A percentile compares a stretch with the other conserved stretches of the same genome.
Evolutionary conservation across 768 basidiomycete species (phyloP).

Genomic region (Mycena leptocephala): DNA sequence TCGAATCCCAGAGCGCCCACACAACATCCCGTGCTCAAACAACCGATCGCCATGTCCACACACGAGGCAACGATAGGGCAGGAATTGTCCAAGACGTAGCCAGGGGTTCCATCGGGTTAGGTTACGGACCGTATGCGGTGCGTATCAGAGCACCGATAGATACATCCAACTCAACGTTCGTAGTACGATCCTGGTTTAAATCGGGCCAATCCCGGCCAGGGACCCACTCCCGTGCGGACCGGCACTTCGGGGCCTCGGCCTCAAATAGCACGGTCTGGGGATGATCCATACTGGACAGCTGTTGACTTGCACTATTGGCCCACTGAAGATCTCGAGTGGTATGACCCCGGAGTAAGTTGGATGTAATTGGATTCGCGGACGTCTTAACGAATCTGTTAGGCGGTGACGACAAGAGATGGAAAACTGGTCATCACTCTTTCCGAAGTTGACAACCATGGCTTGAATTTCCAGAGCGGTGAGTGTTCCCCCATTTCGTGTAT

Average conservation of each 20-base stretch:
- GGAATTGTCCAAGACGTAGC: slow-evolving; percentile 24
- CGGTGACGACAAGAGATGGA: slow-evolving; percentile 71
- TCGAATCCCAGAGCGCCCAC: neutral
- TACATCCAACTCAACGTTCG: neutral
- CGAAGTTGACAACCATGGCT: slow-evolving; percentile 70
- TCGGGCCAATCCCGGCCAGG: slow-evolving; percentile 61
- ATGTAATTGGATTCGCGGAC: neutral
- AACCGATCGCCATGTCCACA: neutral
- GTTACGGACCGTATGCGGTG: slow-evolving; percentile 30
- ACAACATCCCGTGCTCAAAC: neutral
- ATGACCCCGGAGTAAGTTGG: slow-evolving; percentile 60
- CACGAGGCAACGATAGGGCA: neutral
- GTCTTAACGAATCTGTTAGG: slow-evolving; percentile 36
- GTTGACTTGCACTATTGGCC: slow-evolving; percentile 79
- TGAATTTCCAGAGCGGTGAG: slow-evolving; percentile 77
- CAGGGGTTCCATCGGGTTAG: slow-evolving; percentile 17
- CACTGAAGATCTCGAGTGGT: slow-evolving; percentile 75
- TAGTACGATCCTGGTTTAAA: slow-evolving; percentile 29
- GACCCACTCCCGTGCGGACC: neutral
- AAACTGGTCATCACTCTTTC: slow-evolving; percentile 75
- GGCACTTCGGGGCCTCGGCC: slow-evolving; percentile 53
- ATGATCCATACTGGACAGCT: slow-evolving; percentile 75
- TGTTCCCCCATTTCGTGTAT: neutral
- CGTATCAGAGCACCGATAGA: neutral
- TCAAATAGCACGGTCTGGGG: slow-evolving; percentile 69